These are phyloP conservation scores for Cercospora zeina DNA, from an alignment of 2,329 filamentous ascomycete species.

Conservation along the genomic window DNA sequence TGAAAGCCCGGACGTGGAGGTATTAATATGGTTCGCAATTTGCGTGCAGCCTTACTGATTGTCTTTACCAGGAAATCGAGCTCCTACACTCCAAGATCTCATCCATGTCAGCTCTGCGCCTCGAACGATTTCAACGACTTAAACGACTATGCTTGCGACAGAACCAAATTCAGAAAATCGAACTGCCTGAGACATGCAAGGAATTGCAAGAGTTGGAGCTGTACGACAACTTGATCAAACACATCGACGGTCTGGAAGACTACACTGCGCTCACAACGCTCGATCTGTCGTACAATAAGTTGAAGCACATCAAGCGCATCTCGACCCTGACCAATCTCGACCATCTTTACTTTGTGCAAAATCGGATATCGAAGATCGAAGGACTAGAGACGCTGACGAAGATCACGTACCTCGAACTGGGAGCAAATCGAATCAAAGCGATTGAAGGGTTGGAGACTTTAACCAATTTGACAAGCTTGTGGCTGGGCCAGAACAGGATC, in stretches of 20 bases:
- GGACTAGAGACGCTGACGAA: slow-evolving; percentile 72
- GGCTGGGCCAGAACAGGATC: slow-evolving; percentile 97
- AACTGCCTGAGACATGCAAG: slow-evolving; percentile 66
- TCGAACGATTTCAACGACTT: slow-evolving; percentile 74
- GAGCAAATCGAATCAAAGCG: slow-evolving; percentile 85
- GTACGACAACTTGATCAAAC: slow-evolving; percentile 92
- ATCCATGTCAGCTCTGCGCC: slow-evolving; percentile 73
- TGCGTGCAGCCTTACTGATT: slow-evolving; percentile 11
- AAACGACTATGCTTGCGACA: slow-evolving; percentile 84
- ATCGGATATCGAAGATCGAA: slow-evolving; percentile 88
- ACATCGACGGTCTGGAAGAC: slow-evolving; percentile 78
- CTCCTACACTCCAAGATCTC: slow-evolving; percentile 82
- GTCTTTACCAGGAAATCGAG: slow-evolving; percentile 69
- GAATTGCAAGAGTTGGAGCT: slow-evolving; percentile 80
- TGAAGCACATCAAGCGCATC: slow-evolving; percentile 95
- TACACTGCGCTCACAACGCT: slow-evolving; percentile 74
- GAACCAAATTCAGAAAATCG: slow-evolving; percentile 80
- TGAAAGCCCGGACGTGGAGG: slow-evolving; percentile 56
- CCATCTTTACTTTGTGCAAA: slow-evolving; percentile 90
- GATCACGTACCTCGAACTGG: slow-evolving; percentile 82
- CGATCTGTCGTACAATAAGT: slow-evolving; percentile 97
- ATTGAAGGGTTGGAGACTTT: slow-evolving; percentile 82
- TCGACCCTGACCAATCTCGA: slow-evolving; percentile 73
- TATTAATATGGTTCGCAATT: slow-evolving; percentile 29
- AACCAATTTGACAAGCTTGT: slow-evolving; percentile 78